Evolutionary conservation across 2,329 filamentous ascomycete species (phyloP), one percentile per base, ranked within the genome.

Genomic region (Aspergillus pseudoglaucus): DNA sequence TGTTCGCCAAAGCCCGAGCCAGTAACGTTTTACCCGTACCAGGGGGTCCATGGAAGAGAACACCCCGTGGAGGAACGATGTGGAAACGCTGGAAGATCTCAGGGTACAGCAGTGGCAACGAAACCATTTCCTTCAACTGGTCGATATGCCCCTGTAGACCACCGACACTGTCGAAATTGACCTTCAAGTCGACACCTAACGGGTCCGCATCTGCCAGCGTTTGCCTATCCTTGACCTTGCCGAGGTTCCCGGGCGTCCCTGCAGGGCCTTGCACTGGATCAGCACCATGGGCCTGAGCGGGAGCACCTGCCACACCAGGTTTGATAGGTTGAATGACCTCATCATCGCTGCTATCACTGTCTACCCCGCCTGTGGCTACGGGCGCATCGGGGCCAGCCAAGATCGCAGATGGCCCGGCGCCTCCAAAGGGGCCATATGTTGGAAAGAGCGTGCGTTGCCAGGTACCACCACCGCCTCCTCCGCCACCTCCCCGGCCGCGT

Each of bases 1-100:
- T 94, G 47, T 93, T 94, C 44, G 94, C 90, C 42, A 98, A 76
- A 38, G 93, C 93, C 60, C 93, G 83, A 45, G 94, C 93, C 51
- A 98, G 80, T n/a, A 98, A 76, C 10, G 93, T 98, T 74, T 96
- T 98, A 78, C 93, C 93, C 14, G 93, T 98, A 66, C 93, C 93
- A 4, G 94, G 93, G 46, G 93, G 93, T 30, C 93, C 93, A 65
- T 98, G 93, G 69, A 98, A 98, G 50, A 98, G 71, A 2, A 98
- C 94, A 66, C 93, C 93, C 46, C 94, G 83, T 10, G 93, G 93
- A 9, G 93, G 93, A 1, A 90, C 95, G 50, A 97, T 89, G 56
- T 95, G 85, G 67, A 97, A 95, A 53, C 84, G 84, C 54, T 85
- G 78, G 67, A 97, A 98, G 38, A 97, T 83, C 67, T 98, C 93